A percentile compares a stretch with the other conserved stretches of the same genome.
phyloP scores from a whole-genome alignment of 1,284 basidiomycete species.

The Cryptococcus sp. region DNA sequence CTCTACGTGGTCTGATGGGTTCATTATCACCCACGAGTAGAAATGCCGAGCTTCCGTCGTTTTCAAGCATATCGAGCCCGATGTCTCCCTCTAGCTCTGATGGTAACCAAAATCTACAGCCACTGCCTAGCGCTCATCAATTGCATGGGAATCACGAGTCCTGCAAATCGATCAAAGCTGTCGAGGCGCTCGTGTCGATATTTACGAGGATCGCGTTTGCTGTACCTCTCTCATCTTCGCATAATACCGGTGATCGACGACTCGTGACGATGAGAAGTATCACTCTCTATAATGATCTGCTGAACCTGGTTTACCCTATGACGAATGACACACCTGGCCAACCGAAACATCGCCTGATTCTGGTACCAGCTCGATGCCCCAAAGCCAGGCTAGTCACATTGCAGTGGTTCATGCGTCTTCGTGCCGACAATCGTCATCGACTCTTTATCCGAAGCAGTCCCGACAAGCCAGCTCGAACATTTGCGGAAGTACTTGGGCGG shows the following conservation, averaged over 20 bases:
- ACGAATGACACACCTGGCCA: constrained; percentile 21
- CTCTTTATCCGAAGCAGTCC: constrained; percentile 63
- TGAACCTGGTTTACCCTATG: constrained; percentile 47
- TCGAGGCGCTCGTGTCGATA: constrained; percentile 49
- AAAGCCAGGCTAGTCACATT: constrained; percentile 68
- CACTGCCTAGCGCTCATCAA: constrained; percentile 1
- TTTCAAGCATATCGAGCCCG: not conserved
- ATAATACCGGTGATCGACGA: not conserved
- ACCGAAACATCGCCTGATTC: constrained; percentile 14
- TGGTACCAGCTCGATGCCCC: constrained; percentile 51
- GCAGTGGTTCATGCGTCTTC: constrained; percentile 82
- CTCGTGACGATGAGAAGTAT: constrained; percentile 39
- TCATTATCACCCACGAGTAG: constrained; percentile 29
- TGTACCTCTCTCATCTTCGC: not conserved
- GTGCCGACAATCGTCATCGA: constrained; percentile 86
- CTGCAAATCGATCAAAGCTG: constrained; percentile 45
- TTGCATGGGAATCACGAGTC: no score
- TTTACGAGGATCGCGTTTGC: constrained; percentile 51
- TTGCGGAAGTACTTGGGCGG: constrained; percentile 46
- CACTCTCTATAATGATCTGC: constrained; percentile 50
- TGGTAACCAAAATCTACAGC: constrained; percentile 4
- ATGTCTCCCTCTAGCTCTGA: constrained; percentile 9
- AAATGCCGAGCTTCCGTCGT: constrained; percentile 18
- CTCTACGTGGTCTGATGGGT: constrained; percentile 32
- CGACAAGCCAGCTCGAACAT: constrained; percentile 39